Base-by-base conservation (phyloP, 225 moss, liverwort and hornwort genomes). In the Thuidium tamariscinum region DNA sequence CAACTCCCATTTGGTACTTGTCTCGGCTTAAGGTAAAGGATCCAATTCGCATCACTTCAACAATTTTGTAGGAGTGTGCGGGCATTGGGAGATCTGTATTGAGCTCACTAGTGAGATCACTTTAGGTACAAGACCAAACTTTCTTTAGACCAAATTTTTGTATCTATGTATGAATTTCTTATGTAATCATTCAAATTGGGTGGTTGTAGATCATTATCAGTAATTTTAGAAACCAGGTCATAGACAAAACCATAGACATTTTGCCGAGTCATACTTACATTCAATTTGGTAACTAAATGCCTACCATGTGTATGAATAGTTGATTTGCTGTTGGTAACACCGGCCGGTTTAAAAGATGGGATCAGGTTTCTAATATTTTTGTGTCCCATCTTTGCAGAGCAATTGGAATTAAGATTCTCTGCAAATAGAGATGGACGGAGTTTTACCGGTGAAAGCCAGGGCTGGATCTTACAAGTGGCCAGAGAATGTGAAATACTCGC, bases 401-500 rank as follows among this genome's bases (percentile, higher is more conserved):
- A 64, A 67, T 83, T 7, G 74, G 32, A 37, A 54, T 48, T 30
- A 29, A 85, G 19, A 82, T 42, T 54, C 36, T 77, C 49, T 34
- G 46, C 66, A 81, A 81, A 23, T 34, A 44, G 79, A 66, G 79
- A 93, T 94, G 93, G 93, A 94, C 62, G 87, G 84, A 78, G 37
- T 89, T 57, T 81, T 93, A 71, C 92, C 92, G 8, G 89, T 93
- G 59, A 87, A 37, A n/a, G 36, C 41, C 37, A 82, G 82, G 66
- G 63, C 74, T 55, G 87, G 87, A 57, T 76, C 61, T 25, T 93
- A 89, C 81, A 81, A 66, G 66, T 98, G 95, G 95, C 83, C 79
- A 49, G 84, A 84, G 85, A 89, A 87, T 84, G 95, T 94, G 83
- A 95, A 94, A 81, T 92, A 88, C 82, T 92, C 95, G 37, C 90